Evolutionary conservation across 2,329 filamentous ascomycete species (phyloP).

Genomic region (Curvularia verruculosa): DNA sequence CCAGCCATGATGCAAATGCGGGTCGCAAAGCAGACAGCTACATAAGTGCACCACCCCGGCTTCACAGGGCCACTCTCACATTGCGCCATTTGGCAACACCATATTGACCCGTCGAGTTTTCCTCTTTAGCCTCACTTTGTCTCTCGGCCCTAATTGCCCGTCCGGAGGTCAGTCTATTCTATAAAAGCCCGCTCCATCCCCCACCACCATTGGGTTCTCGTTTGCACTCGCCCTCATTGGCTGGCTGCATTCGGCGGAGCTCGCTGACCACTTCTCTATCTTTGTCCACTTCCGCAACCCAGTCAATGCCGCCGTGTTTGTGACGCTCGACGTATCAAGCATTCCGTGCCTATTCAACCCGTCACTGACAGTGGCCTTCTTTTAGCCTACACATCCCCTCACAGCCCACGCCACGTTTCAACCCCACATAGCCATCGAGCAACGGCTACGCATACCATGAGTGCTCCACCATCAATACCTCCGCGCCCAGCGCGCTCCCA

Average conservation of each 20-base stretch:
- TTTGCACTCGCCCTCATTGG: conserved; percentile 25
- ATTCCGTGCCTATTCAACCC: conserved; percentile 20
- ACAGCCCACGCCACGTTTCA: conserved; percentile 19
- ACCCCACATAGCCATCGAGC: conserved; percentile 22
- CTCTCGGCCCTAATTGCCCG: conserved; percentile 17
- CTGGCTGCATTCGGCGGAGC: conserved; percentile 18
- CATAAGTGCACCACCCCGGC: conserved; percentile 36
- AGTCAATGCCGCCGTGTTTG: conserved; percentile 30
- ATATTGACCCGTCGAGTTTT: conserved; percentile 1
- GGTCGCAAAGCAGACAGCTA: conserved; percentile 34
- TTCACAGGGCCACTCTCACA: conserved; percentile 15
- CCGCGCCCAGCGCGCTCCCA: conserved; percentile 66
- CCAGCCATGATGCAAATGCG: conserved; percentile 39
- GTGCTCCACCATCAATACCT: conserved; percentile 62
- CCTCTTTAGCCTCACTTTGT: conserved; percentile 8
- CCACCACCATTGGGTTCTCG: conserved; percentile 24
- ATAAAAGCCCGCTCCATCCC: conserved; percentile 24
- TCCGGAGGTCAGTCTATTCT: conserved; percentile 21
- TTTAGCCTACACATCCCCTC: conserved; percentile 18
- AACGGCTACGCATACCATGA: conserved; percentile 48
- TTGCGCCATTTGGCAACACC: conserved; percentile 28
- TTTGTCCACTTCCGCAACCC: conserved; percentile 16
- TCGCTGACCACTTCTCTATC: conserved; percentile 25
- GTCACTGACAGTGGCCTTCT: conserved; percentile 31
- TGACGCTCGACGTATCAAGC: conserved; percentile 28